phyloP scores from a whole-genome alignment of 2,329 filamentous ascomycete genomes.

The Periglandula ipomoeae region DNA sequence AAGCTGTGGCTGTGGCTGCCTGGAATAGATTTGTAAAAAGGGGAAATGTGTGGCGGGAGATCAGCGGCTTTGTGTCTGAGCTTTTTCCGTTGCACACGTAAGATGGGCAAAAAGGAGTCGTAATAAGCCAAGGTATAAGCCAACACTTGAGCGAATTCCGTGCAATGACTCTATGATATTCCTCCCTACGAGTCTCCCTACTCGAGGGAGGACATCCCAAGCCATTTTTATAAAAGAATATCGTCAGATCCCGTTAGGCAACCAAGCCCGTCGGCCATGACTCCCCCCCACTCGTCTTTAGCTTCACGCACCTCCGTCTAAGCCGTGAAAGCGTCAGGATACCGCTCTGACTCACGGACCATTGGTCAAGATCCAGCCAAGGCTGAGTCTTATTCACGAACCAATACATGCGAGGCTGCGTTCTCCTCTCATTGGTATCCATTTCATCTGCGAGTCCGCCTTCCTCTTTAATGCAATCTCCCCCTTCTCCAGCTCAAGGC shows the following conservation, averaged over 20 bases:
- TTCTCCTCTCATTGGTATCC: background rate
- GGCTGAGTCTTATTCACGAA: background rate
- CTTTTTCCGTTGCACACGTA: too few species aligned
- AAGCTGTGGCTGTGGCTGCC: background rate
- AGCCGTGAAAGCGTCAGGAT: background rate
- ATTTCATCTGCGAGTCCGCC: background rate
- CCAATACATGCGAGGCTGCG: background rate
- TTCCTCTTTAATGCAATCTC: background rate
- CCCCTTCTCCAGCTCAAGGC: background rate
- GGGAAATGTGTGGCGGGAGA: too few species aligned
- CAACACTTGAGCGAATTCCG: too few species aligned
- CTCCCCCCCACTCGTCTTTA: background rate
- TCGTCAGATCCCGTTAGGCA: background rate
- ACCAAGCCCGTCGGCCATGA: background rate
- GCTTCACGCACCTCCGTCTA: background rate
- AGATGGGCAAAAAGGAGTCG: too few species aligned
- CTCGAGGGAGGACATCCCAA: background rate
- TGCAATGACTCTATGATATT: background rate
- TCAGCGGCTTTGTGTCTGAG: too few species aligned
- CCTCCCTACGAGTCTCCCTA: background rate
- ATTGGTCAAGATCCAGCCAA: background rate
- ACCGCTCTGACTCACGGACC: conserved; percentile 1
- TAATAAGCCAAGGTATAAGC: too few species aligned
- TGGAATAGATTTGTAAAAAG: too few species aligned
- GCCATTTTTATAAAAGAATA: background rate